Percentiles rank a stretch among this genome's conserved stretches.
Evolutionary conservation across 1,284 basidiomycete genomes (phyloP).

Genomic region (Trametes sp.): DNA sequence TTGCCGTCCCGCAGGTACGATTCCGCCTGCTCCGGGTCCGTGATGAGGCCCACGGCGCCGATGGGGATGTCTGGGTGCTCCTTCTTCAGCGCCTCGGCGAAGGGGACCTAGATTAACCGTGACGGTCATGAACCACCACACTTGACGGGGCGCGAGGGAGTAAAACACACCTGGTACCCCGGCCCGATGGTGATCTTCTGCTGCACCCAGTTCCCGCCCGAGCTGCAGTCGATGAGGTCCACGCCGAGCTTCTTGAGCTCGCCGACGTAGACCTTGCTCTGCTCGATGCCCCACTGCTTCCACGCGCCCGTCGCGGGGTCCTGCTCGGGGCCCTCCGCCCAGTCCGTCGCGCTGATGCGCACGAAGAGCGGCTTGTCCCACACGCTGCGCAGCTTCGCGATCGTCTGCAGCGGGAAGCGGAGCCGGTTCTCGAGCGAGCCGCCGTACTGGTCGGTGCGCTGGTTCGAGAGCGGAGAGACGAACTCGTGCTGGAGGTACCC

Average conservation of each 20-base stretch:
- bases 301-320: slow-evolving; percentile 58
- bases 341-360: slow-evolving; percentile 79
- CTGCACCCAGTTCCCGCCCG: slow-evolving; percentile 70
- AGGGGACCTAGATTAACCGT: slow-evolving; percentile 62
- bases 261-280: slow-evolving; percentile 66
- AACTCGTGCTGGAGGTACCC: slow-evolving; percentile 73
- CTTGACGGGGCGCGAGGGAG: neutral
- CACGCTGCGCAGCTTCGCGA: slow-evolving; percentile 57
- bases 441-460: slow-evolving; percentile 76
- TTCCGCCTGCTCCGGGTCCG: slow-evolving; percentile 69
- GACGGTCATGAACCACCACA: neutral
- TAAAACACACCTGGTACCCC: slow-evolving; percentile 65
- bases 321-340: slow-evolving; percentile 76
- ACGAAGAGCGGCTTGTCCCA: slow-evolving; percentile 82
- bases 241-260: slow-evolving; percentile 69
- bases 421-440: slow-evolving; percentile 78
- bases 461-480: slow-evolving; percentile 76
- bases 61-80: slow-evolving; percentile 62
- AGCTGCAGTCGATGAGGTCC: slow-evolving; percentile 77
- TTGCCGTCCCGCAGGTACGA: slow-evolving; percentile 69
- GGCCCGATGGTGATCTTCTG: slow-evolving; percentile 67
- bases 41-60: slow-evolving; percentile 81
- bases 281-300: slow-evolving; percentile 81
- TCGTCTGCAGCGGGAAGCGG: slow-evolving; percentile 69
- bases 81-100: slow-evolving; percentile 74